These are phyloP conservation scores for Ceratopteris richardii DNA, from an alignment of 75 land plant genomes.

Conservation along the genomic window DNA sequence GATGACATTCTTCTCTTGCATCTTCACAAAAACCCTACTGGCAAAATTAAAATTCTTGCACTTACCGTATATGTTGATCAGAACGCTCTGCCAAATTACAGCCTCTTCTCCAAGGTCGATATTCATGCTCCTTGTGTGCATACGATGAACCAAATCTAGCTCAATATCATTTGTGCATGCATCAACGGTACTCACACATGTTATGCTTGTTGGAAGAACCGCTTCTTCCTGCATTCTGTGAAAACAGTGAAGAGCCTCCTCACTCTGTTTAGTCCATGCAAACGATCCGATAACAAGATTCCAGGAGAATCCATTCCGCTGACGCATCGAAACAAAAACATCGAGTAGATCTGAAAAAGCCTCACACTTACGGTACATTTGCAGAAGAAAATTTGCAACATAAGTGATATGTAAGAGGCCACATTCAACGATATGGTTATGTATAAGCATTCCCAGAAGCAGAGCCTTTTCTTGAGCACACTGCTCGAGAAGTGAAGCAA, in stretches of 20 bases:
- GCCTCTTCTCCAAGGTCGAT: neutral
- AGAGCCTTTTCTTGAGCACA: no score
- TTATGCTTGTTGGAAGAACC: neutral
- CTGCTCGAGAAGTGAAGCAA: no score
- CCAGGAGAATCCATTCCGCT: conserved; percentile 1
- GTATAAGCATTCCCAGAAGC: no score
- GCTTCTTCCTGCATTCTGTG: neutral
- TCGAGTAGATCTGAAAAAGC: neutral
- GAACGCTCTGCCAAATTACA: neutral
- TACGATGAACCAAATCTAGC: conserved; percentile 4
- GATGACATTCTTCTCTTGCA: conserved; percentile 3
- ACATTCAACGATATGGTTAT: no score
- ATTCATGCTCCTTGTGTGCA: conserved; percentile 10
- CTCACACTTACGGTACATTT: conserved; percentile 4
- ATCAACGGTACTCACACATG: conserved; percentile 6
- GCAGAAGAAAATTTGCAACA: conserved; percentile 3
- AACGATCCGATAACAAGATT: neutral
- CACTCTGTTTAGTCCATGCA: neutral
- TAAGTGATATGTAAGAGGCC: no score
- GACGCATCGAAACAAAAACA: neutral
- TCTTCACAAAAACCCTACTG: neutral
- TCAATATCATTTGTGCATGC: conserved; percentile 6
- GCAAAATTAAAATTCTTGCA: conserved; percentile 17
- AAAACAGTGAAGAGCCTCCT: conserved; percentile 14
- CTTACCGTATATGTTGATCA: conserved; percentile 15